Conservation (phyloP, 1,139 yeast genomes). For the Zygoascus meyerae region DNA sequence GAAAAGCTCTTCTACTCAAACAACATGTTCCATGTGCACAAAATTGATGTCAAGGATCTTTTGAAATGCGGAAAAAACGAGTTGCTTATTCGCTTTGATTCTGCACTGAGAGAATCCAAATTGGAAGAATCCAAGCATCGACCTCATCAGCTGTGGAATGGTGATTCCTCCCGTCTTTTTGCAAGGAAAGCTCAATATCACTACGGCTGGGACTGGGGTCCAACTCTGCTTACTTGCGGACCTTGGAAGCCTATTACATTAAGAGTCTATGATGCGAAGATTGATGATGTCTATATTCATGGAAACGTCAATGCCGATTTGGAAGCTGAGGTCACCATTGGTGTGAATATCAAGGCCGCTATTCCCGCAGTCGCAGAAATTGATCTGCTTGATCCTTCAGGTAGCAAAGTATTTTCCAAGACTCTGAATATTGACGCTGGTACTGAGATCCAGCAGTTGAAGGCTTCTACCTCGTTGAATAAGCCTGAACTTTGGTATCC, state of each 20-base stretch:
- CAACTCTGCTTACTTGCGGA: slow-evolving; percentile 43
- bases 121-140: slow-evolving; percentile 11
- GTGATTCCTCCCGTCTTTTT: slow-evolving; percentile 39
- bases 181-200: slow-evolving; percentile 50
- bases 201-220: slow-evolving; percentile 59
- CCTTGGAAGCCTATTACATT: slow-evolving; percentile 40
- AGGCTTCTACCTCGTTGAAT: slow-evolving; percentile 3
- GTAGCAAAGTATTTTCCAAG: slow-evolving; percentile 4
- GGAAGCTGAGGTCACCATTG: neutral
- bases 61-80: slow-evolving; percentile 20
- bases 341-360: neutral
- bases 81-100: slow-evolving; percentile 26
- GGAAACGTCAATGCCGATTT: slow-evolving; percentile 15
- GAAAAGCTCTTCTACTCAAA: slow-evolving; percentile 30
- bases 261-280: slow-evolving; percentile 23
- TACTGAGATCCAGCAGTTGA: neutral
- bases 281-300: slow-evolving; percentile 17
- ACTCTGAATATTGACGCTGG: slow-evolving; percentile 2
- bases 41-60: slow-evolving; percentile 20
- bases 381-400: slow-evolving; percentile 11
- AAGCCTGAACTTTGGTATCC: slow-evolving; percentile 42
- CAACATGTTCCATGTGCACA: slow-evolving; percentile 37
- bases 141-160: slow-evolving; percentile 31
- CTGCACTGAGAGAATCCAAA: slow-evolving; percentile 27
- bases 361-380: slow-evolving; percentile 10